phyloP scores from a whole-genome alignment of 192 early-diverging fungal genomes.

The Cetraspora pellucida region DNA sequence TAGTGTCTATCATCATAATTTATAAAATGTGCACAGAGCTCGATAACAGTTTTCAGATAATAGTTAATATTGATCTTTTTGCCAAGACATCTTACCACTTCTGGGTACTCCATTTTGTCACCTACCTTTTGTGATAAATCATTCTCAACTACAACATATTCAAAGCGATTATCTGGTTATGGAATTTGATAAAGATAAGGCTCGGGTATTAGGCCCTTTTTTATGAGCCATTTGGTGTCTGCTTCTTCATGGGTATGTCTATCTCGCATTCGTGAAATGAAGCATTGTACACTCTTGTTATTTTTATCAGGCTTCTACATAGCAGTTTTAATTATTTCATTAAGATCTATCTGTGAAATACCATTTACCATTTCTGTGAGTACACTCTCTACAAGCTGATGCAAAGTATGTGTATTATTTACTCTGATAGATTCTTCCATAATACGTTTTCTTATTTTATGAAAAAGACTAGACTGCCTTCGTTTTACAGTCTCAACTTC shows the following conservation, averaged over 20 bases:
- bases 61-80: background rate
- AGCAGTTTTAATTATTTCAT: slow-evolving; percentile 13
- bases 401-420: background rate
- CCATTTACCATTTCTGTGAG: background rate
- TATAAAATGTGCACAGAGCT: background rate
- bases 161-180: background rate
- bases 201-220: slow-evolving; percentile 1
- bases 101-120: slow-evolving; percentile 5
- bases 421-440: background rate
- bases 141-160: background rate
- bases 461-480: background rate
- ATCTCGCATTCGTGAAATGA: too few relatives aligned
- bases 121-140: background rate
- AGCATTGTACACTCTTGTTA: background rate
- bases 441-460: background rate
- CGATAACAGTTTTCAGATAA: background rate
- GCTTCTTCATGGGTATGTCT: background rate
- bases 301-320: slow-evolving; percentile 12
- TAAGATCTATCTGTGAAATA: background rate
- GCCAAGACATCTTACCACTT: background rate
- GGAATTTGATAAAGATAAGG: slow-evolving; percentile 7
- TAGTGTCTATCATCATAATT: background rate
- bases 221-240: slow-evolving; percentile 1
- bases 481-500: background rate
- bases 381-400: background rate